Percentiles rank a stretch among this genome's conserved stretches.
Evolutionary conservation across 495 filamentous ascomycete genomes (phyloP).

Genomic region (Talaromyces wortmannii): DNA sequence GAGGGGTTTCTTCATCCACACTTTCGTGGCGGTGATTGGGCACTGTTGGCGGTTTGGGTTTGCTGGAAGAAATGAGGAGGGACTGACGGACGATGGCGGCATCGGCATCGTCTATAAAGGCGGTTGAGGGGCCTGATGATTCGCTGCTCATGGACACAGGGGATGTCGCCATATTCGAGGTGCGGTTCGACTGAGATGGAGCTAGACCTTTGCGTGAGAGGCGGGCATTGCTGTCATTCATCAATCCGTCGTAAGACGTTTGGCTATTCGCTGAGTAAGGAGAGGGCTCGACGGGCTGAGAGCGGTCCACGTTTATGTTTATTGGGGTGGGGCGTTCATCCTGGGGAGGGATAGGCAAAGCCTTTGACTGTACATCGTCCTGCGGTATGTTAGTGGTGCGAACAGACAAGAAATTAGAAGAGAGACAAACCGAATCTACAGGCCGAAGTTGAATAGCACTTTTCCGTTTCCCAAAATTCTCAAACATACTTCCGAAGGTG

Average conservation of each 20-base stretch:
- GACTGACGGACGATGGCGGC: conserved; percentile 59
- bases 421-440: conserved; percentile 8
- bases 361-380: conserved; percentile 1
- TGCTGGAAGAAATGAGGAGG: conserved; percentile 27
- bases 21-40: conserved; percentile 12
- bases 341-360: neutral
- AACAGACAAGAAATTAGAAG: neutral
- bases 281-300: conserved; percentile 47
- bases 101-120: conserved; percentile 56
- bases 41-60: conserved; percentile 20
- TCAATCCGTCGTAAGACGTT: conserved; percentile 56
- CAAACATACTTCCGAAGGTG: conserved; percentile 65
- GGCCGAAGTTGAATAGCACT: conserved; percentile 23
- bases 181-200: conserved; percentile 5
- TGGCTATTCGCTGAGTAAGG: conserved; percentile 66
- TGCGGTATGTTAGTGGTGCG: neutral
- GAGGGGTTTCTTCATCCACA: conserved; percentile 34
- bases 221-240: conserved; percentile 15
- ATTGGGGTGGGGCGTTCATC: conserved; percentile 28
- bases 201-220: conserved; percentile 8
- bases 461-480: conserved; percentile 50
- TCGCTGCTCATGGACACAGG: conserved; percentile 1
- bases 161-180: neutral
- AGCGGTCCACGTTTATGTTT: conserved; percentile 46
- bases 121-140: neutral